Conservation (phyloP, 1,139 yeast genomes). For the Taphrina populina region DNA sequence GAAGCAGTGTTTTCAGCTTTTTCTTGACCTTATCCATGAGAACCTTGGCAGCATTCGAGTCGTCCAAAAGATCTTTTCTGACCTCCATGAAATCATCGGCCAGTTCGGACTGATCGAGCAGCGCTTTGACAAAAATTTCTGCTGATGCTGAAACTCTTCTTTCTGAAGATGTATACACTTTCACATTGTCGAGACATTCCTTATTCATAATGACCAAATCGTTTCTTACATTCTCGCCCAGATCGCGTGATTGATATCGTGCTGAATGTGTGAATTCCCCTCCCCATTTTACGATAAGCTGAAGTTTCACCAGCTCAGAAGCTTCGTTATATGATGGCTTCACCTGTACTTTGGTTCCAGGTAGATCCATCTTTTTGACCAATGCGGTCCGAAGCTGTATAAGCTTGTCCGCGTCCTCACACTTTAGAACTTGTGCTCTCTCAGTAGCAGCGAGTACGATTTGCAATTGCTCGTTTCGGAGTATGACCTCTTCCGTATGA, state of each 20-base stretch:
- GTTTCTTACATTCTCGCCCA: constrained; percentile 93
- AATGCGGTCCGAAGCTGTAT: constrained; percentile 75
- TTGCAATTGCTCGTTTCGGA: constrained; percentile 78
- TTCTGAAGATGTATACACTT: constrained; percentile 87
- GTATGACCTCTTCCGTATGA: constrained; percentile 92
- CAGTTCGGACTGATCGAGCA: constrained; percentile 68
- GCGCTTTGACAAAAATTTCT: constrained; percentile 77
- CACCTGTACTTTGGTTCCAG: constrained; percentile 94
- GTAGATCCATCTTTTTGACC: constrained; percentile 82
- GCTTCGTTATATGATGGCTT: constrained; percentile 72
- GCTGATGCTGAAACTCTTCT: constrained; percentile 92
- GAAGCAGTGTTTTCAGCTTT: constrained; percentile 85
- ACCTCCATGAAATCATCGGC: constrained; percentile 79
- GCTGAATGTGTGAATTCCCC: constrained; percentile 99
- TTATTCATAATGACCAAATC: constrained; percentile 83
- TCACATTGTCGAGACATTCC: constrained; percentile 78
- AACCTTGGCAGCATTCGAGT: constrained; percentile 97
- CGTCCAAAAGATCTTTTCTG: constrained; percentile 88
- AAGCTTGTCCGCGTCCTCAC: constrained; percentile 79
- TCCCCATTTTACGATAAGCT: constrained; percentile 96
- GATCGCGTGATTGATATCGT: constrained; percentile 85
- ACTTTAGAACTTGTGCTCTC: constrained; percentile 70
- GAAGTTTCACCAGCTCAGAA: constrained; percentile 87
- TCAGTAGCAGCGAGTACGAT: constrained; percentile 83
- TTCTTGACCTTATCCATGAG: constrained; percentile 97